Evolutionary conservation across 2,329 filamentous ascomycete species (phyloP), one percentile per base, ranked within the genome.

Genomic region (Colletotrichum musae): DNA sequence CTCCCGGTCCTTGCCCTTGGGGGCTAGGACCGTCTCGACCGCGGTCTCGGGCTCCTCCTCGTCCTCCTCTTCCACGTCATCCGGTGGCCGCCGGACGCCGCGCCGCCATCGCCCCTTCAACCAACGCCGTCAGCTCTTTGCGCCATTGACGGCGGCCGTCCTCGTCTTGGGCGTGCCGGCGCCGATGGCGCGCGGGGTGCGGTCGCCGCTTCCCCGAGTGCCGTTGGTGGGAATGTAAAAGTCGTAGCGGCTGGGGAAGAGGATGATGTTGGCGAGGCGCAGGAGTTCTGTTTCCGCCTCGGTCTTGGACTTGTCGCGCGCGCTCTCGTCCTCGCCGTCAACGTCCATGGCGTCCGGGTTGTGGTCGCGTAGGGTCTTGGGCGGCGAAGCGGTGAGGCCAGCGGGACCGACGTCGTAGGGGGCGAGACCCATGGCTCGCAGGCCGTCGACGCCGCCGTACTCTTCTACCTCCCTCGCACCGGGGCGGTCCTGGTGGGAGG

Each of bases 371-470:
- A 7, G 4, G 51, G 26, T 28, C 54, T 72, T 59, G 18, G 70
- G 61, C 47, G 75, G 74, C 58, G 32, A 36, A 6, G 32, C 32
- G 32, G 32, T 10, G 32, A 73, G 77, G 61, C 75, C 75, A 28
- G 80, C 75, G 58, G 80, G 70, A 71, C 82, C 77, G 4, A 82
- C 73, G 54, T 80, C 83, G 82, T 86, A 89, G 3, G 85, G 85
- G 45, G 82, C 83, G 1, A 90, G 78, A 0, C 88, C 88, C 87
- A 90, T 89, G n/a, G 87, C 87, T 71, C 84, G 83, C 62, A 89
- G 75, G 0, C 80, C 87, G 7, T 84, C 83, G 2, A 83, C 79
- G 1, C 86, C 86, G 12, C 86, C 86, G 1, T 85, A 81, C 51
- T 83, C 81, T 13, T 81, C 82, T 71, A 89, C 87, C 63, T 87